A percentile compares a stretch with the other conserved stretches of the same genome.
Conservation (phyloP, 2,329 filamentous ascomycete genomes). For the Aspergillus costaricaensis region DNA sequence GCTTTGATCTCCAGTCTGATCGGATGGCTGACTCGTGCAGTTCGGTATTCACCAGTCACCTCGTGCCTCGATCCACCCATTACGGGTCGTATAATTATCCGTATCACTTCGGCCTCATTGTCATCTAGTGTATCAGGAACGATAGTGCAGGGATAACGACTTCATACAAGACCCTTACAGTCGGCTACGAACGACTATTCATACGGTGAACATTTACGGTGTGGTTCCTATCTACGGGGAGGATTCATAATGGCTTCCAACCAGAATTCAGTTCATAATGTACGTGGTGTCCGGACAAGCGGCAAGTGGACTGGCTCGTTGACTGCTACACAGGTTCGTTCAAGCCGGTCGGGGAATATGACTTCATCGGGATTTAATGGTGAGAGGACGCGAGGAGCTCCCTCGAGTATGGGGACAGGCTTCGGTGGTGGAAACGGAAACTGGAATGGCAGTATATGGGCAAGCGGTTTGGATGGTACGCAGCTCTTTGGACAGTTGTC, state of each 20-base stretch:
- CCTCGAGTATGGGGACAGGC: constrained; percentile 45
- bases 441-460: constrained; percentile 57
- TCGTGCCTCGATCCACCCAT: constrained; percentile 25
- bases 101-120: not conserved
- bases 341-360: constrained; percentile 44
- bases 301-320: constrained; percentile 17
- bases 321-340: constrained; percentile 28
- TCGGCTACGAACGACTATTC: constrained; percentile 5
- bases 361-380: constrained; percentile 37
- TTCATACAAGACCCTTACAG: not conserved
- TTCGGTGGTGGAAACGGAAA: constrained; percentile 47
- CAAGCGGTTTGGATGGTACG: constrained; percentile 48
- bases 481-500: not conserved
- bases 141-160: constrained; percentile 19
- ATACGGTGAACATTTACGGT: constrained; percentile 12
- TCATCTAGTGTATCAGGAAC: not conserved
- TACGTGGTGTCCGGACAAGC: constrained; percentile 27
- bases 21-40: constrained; percentile 23
- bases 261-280: constrained; percentile 39
- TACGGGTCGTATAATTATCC: constrained; percentile 17
- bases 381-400: constrained; percentile 39
- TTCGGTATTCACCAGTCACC: constrained; percentile 33
- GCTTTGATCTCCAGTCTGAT: not conserved
- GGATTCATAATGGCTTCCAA: constrained; percentile 42
- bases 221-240: constrained; percentile 12